Base-by-base conservation (phyloP, 2,329 filamentous ascomycete species). In the Scedosporium boydii region DNA sequence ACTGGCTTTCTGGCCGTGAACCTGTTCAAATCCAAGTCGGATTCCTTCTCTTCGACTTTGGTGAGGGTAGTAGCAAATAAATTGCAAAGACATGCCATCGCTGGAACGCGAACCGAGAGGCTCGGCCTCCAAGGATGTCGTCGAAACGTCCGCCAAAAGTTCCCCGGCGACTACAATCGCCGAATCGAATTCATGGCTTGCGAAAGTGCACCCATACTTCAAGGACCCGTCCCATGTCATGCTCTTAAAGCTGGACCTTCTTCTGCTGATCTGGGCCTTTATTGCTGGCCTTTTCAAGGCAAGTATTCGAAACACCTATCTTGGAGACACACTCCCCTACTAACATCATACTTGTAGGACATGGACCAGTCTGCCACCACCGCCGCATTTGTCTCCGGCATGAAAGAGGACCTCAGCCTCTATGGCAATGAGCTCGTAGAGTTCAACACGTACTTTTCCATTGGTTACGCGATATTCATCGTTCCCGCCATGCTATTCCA, bases 391-490 rank as follows among this genome's bases (percentile, higher is more conserved):
- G 74, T 77, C 0, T 75, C 69, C 1, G 73, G 74, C 3, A 76
- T 75, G 80, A 77, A 83, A 68, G 79, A 83, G 66, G 82, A 84
- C 61, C 70, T 85, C 0, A 68, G 72, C 1, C 70, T 85, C 21
- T 77, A 80, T 56, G 76, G 77, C 1, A 85, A 85, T 65, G 73
- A 86, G 62, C 73, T 85, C 38, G 84, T 85, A 60, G 80, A 83
- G 63, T 70, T 77, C 63, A 72, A 70, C 59, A 79, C 82, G 0
- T 79, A 77, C 29, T 87, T 84, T 76, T 86, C 82, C 0, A 77
- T 83, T 0, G 85, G 85, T 7, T 87, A 87, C 65, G 80, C 84
- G 0, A 74, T 87, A 70, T 73, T 75, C 0, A 71, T 77, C 44
- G 70, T 73, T 48, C 73, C 75, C 1, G 73, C 71, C 4, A 76